These are phyloP conservation scores for Terfezia claveryi DNA, from an alignment of 495 filamentous ascomycete genomes.

Conservation along the genomic window DNA sequence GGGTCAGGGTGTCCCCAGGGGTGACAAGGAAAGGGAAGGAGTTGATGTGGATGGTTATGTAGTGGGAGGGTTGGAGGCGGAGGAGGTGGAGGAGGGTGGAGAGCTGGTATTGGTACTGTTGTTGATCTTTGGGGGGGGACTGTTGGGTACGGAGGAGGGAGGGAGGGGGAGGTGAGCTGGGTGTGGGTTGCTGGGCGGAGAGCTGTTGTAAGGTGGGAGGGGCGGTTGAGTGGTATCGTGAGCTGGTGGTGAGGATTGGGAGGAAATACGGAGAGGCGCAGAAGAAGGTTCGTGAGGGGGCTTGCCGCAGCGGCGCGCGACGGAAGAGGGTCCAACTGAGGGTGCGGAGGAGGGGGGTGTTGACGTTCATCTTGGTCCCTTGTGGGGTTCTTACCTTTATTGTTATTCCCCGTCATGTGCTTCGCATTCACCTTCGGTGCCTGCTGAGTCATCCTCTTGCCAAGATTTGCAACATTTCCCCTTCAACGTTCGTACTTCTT, in stretches of 20 bases:
- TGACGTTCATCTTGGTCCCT: conserved; percentile 43
- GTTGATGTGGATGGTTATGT: conserved; percentile 72
- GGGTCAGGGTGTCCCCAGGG: conserved; percentile 58
- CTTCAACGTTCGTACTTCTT: background rate
- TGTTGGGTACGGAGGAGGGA: conserved; percentile 60
- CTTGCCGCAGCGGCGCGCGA: no score
- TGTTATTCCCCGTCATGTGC: conserved; percentile 9
- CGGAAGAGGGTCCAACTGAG: conserved; percentile 14
- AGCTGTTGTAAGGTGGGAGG: conserved; percentile 54
- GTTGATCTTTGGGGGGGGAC: background rate
- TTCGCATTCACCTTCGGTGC: conserved; percentile 36
- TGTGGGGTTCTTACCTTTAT: conserved; percentile 5
- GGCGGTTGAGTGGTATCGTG: background rate
- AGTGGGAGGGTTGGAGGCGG: conserved; percentile 56
- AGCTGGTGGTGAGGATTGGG: background rate
- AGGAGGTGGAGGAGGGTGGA: conserved; percentile 47
- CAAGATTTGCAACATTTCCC: conserved; percentile 1
- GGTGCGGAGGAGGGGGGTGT: conserved; percentile 85
- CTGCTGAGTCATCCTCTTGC: conserved; percentile 16
- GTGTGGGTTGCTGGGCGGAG: conserved; percentile 55
- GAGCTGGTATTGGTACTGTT: background rate
- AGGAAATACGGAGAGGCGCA: no score
- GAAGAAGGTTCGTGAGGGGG: no score
- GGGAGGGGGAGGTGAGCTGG: conserved; percentile 70
- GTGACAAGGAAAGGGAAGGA: conserved; percentile 77